phyloP scores from a whole-genome alignment of 345 rosid genomes.

The Populus pruinosa region DNA sequence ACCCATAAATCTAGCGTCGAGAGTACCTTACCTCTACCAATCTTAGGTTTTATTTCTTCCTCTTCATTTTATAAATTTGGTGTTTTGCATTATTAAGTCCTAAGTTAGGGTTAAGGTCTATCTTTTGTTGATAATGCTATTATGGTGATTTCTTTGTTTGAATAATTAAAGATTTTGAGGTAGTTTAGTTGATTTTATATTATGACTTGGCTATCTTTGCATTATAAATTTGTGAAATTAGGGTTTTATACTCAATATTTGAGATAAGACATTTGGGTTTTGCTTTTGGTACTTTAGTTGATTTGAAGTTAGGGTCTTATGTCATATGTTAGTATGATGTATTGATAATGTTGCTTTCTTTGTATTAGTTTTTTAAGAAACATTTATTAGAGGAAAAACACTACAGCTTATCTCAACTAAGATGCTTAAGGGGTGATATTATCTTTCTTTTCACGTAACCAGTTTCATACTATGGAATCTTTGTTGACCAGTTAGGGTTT shows the following conservation, averaged over 20 bases:
- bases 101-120: not conserved
- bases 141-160: not conserved
- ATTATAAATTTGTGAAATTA: not conserved
- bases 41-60: too few species aligned
- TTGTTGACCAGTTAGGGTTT: too few species aligned
- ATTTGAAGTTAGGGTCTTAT: not conserved
- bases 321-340: not conserved
- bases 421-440: too few species aligned
- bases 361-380: not conserved
- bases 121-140: not conserved
- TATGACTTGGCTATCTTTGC: not conserved
- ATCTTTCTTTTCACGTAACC: too few species aligned
- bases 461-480: too few species aligned
- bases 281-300: not conserved
- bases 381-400: not conserved
- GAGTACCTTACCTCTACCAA: too few species aligned
- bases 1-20: too few species aligned
- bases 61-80: too few species aligned
- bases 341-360: not conserved
- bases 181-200: not conserved
- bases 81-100: too few species aligned
- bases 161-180: not conserved
- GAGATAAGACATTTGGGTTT: not conserved
- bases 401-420: fast-evolving
- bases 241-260: not conserved